Evolutionary conservation across 257 asterid genomes (phyloP).

Genomic region (Mentha longifolia): DNA sequence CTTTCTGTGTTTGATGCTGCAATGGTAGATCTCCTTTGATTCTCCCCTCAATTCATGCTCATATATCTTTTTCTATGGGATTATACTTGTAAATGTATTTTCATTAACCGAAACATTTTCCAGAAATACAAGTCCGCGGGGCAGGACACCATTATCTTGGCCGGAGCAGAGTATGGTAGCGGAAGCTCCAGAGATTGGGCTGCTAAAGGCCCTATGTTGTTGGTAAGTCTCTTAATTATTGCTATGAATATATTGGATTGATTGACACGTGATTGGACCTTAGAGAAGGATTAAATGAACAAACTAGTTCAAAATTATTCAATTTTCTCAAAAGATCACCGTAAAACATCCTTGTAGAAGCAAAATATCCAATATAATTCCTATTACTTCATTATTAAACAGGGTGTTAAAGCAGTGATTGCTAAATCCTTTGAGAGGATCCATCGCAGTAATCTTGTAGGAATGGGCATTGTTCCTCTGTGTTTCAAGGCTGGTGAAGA

Average conservation of each 20-base stretch:
- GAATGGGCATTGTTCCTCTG: slow-evolving; percentile 94
- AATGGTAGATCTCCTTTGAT: slow-evolving; percentile 52
- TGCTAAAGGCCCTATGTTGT: slow-evolving; percentile 97
- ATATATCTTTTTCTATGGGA: neutral
- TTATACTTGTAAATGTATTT: neutral
- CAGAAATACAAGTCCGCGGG: slow-evolving; percentile 92
- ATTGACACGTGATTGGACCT: neutral
- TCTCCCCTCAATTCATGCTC: neutral
- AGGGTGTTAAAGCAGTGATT: slow-evolving; percentile 98
- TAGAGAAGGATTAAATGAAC: neutral
- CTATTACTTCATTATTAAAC: neutral
- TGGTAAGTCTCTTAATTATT: slow-evolving; percentile 49
- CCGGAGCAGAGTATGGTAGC: slow-evolving; percentile 99
- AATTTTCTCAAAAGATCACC: no score
- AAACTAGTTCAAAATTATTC: neutral
- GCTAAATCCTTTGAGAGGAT: slow-evolving; percentile 95
- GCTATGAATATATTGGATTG: neutral
- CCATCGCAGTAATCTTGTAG: slow-evolving; percentile 95
- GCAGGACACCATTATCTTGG: slow-evolving; percentile 80
- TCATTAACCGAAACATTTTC: slow-evolving; percentile 27
- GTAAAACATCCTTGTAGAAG: neutral
- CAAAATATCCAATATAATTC: slow-evolving; percentile 6
- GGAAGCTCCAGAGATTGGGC: slow-evolving; percentile 99
- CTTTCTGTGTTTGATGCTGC: slow-evolving; percentile 86
- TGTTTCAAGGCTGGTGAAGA: slow-evolving; percentile 98